Base-by-base conservation (phyloP, 2,329 filamentous ascomycete genomes). In the Arachnomyces sp. region DNA sequence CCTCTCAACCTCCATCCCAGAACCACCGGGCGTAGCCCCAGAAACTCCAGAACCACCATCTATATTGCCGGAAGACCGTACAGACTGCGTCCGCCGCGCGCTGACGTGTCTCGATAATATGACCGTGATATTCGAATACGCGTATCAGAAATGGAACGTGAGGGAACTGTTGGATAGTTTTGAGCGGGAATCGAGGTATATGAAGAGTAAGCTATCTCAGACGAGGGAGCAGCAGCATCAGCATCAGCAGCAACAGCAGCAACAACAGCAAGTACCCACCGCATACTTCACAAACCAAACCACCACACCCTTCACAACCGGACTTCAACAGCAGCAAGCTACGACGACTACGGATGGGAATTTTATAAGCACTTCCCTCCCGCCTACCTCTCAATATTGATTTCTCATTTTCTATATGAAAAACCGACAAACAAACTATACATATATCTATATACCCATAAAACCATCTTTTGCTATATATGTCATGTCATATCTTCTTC, bases 141-240 rank as follows among this genome's bases (percentile, higher is more conserved):
- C 57, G 13, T 44, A 46, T 14, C 50, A 50, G 25, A 60, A 61
- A 38, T 67, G 63, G 63, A 54, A 57, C 32, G 43, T 61, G 21
- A 45, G 44, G 7, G 31, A 13, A 4, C 49, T 60, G 8, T 40
- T 60, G 14, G 52, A 62, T 12, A 48, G 58, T 25, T 65, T 65
- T 36, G 52, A 61, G 39, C 46, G 46, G 3, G 42, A 56, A 15
- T 63, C 61, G 7, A 49, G 51, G 0, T 34, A 49, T 5, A 34
- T 61, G 16, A 55, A 47, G 25, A 47, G 50, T 15, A 51, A 49
- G 34, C 44, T 63, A 12, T 39, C 51, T 36, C 50, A 53, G n/a
- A 45, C 46, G 7, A 21, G 25, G 31, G 31, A 13, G 12, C 31
- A 16, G 12, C 15, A 16, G n/a, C n/a, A 16, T 12, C 13, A 15